Percentiles rank a stretch among this genome's conserved stretches.
These are phyloP conservation scores for Cryptococcus amylolentus DNA, from an alignment of 1,284 basidiomycete species.

Conservation along the genomic window DNA sequence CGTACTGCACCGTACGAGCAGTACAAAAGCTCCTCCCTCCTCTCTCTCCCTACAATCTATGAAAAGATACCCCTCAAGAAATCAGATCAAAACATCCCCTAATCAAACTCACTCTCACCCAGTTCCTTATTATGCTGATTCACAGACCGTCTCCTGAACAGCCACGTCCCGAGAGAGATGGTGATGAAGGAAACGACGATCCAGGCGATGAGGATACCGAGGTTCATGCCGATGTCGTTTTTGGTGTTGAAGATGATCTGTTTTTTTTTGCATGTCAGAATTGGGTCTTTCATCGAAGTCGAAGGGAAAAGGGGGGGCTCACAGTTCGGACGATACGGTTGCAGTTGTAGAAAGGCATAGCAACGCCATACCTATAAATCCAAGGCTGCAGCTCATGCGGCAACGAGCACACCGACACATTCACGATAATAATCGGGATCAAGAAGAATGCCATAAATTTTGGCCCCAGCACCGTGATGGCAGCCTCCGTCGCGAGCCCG, in stretches of 20 bases:
- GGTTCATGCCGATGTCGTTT: constrained; percentile 55
- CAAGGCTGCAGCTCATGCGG: constrained; percentile 67
- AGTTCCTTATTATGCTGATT: constrained; percentile 31
- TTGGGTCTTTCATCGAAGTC: neutral
- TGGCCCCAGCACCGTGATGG: constrained; percentile 44
- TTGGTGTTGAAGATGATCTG: constrained; percentile 64
- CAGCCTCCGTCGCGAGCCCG: constrained; percentile 60
- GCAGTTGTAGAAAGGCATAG: constrained; percentile 69
- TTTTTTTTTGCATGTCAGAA: too few relatives aligned
- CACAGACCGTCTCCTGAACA: constrained; percentile 44
- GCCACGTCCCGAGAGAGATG: constrained; percentile 50
- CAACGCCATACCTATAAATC: constrained; percentile 58
- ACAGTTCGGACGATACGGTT: constrained; percentile 57
- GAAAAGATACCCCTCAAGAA: too few relatives aligned
- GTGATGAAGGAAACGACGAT: constrained; percentile 50
- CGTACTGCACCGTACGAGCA: too few relatives aligned
- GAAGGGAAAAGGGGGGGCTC: neutral
- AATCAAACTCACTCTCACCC: constrained; percentile 15
- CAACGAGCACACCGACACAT: constrained; percentile 61
- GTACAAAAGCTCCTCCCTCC: too few relatives aligned
- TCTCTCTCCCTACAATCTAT: too few relatives aligned
- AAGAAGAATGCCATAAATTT: constrained; percentile 47
- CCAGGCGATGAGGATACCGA: constrained; percentile 56
- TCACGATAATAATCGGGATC: constrained; percentile 59
- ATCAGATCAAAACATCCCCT: too few relatives aligned